Evolutionary conservation across 495 filamentous ascomycete species (phyloP).

Genomic region (Tuber magnatum): DNA sequence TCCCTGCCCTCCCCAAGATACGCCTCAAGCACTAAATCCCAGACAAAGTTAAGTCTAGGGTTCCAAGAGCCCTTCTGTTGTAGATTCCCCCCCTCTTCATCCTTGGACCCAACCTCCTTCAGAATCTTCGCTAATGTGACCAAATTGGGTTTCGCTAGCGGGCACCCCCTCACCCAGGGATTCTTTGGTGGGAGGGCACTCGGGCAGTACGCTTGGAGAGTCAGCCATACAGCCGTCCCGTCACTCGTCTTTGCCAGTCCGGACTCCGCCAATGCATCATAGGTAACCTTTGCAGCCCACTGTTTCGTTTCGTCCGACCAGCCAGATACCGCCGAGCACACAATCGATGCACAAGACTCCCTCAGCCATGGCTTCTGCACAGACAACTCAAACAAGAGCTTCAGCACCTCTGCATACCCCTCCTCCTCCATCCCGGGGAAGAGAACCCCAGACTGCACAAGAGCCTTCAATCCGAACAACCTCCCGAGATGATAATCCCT

Average conservation of each 20-base stretch:
- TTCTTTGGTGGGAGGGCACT: constrained; percentile 56
- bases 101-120: constrained; percentile 62
- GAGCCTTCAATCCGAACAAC: constrained; percentile 76
- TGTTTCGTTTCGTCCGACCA: constrained; percentile 18
- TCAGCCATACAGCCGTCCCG: constrained; percentile 82
- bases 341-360: constrained; percentile 74
- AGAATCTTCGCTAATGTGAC: constrained; percentile 62
- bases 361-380: constrained; percentile 76
- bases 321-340: constrained; percentile 14
- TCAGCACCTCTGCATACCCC: constrained; percentile 47
- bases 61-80: constrained; percentile 61
- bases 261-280: constrained; percentile 55
- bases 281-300: constrained; percentile 52
- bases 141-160: constrained; percentile 59
- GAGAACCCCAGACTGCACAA: constrained; percentile 70
- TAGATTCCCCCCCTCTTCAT: constrained; percentile 47
- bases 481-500: constrained; percentile 76
- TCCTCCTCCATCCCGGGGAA: constrained; percentile 48
- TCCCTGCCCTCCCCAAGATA: constrained; percentile 43
- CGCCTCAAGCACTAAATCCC: constrained; percentile 63
- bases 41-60: constrained; percentile 77
- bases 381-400: constrained; percentile 53
- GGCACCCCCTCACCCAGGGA: constrained; percentile 67
- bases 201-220: constrained; percentile 56
- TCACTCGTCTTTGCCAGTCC: constrained; percentile 71